These are phyloP conservation scores for Alternaria ventricosa DNA, from an alignment of 2,329 filamentous ascomycete species.

Conservation along the genomic window DNA sequence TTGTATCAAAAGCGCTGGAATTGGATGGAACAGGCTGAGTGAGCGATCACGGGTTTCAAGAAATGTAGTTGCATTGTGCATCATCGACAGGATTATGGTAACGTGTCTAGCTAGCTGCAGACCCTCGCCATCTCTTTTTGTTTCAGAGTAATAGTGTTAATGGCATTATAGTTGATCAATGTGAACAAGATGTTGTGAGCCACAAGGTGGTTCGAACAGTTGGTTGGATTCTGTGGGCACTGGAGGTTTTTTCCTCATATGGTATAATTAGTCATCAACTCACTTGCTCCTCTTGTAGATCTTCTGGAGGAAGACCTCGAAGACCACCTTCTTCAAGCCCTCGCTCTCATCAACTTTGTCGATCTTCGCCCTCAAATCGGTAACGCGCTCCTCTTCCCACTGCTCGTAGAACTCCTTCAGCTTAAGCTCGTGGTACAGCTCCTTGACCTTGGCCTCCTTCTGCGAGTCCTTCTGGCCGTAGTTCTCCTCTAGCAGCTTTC, in stretches of 20 bases:
- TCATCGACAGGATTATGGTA: too few species aligned
- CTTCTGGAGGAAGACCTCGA: slow-evolving; percentile 89
- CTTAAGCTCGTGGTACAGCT: slow-evolving; percentile 83
- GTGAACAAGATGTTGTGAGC: background rate
- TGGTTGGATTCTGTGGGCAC: background rate
- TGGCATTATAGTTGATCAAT: background rate
- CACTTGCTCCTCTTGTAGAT: slow-evolving; percentile 99
- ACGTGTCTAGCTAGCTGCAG: too few species aligned
- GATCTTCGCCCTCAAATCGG: slow-evolving; percentile 79
- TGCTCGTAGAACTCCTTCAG: slow-evolving; percentile 83
- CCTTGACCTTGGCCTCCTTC: slow-evolving; percentile 86
- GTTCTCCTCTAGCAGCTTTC: slow-evolving; percentile 85
- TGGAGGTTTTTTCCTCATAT: background rate
- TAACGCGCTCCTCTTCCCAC: slow-evolving; percentile 87
- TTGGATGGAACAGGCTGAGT: too few species aligned
- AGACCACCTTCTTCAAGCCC: slow-evolving; percentile 88
- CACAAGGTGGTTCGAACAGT: background rate
- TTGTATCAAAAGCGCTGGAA: too few species aligned
- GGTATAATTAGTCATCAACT: background rate
- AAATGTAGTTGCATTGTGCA: too few species aligned
- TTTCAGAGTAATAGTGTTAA: background rate
- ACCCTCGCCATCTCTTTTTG: too few species aligned
- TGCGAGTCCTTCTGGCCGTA: slow-evolving; percentile 90
- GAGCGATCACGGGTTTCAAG: too few species aligned
- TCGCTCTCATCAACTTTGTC: slow-evolving; percentile 80